These are phyloP conservation scores for Sequoia sempervirens DNA, from an alignment of 75 land plant genomes.

Conservation along the genomic window DNA sequence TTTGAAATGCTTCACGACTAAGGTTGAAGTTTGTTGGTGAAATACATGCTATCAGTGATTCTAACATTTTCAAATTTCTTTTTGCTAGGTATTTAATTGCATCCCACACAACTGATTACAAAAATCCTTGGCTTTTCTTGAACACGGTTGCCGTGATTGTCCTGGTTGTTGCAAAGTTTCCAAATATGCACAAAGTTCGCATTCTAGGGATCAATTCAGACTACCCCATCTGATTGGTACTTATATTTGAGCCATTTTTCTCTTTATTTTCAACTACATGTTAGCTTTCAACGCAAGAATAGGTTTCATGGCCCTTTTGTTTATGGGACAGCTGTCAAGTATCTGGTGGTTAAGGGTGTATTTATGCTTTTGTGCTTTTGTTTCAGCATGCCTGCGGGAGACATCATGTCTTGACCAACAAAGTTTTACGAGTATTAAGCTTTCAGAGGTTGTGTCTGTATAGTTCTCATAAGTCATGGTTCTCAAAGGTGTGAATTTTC, in stretches of 20 bases:
- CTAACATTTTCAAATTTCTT: not conserved
- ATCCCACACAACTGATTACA: conserved; percentile 46
- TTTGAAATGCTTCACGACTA: not conserved
- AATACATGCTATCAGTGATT: not conserved
- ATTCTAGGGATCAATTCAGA: conserved; percentile 47
- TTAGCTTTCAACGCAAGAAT: not conserved
- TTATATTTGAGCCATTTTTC: not conserved
- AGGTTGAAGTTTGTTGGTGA: not conserved
- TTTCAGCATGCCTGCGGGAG: not conserved
- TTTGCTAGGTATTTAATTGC: conserved; percentile 38
- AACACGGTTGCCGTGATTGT: conserved; percentile 39
- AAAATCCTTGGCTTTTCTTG: conserved; percentile 28
- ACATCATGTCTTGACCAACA: not conserved
- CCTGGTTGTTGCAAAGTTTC: conserved; percentile 45
- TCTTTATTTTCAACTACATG: not conserved
- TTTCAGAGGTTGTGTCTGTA: not conserved
- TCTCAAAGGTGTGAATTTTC: not conserved
- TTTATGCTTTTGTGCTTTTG: not conserved
- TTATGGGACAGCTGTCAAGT: too few species aligned
- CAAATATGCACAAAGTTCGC: conserved; percentile 48
- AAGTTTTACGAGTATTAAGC: not conserved
- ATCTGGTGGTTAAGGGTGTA: not conserved
- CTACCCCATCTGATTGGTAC: conserved; percentile 14
- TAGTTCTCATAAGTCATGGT: not conserved
- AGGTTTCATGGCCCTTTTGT: too few species aligned